Evolutionary conservation across 495 filamentous ascomycete genomes (phyloP).

Genomic region (Halenospora varia): DNA sequence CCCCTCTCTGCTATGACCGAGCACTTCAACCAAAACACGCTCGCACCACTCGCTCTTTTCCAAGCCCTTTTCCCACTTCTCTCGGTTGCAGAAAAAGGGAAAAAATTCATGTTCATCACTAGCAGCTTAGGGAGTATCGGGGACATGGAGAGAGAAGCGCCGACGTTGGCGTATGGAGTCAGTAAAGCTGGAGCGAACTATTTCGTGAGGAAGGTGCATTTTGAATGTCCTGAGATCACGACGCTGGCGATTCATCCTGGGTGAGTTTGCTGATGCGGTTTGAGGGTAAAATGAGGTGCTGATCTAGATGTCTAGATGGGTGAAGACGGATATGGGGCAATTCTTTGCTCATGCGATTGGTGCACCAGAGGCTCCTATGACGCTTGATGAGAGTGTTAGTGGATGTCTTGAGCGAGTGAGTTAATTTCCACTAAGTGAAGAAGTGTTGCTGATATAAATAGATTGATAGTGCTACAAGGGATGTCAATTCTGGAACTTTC

Average conservation of each 20-base stretch:
- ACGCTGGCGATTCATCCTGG: constrained; percentile 38
- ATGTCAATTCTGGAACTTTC: not conserved
- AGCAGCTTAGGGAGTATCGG: constrained; percentile 32
- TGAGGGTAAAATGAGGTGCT: not conserved
- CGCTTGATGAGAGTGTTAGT: constrained; percentile 26
- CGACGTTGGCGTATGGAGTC: constrained; percentile 33
- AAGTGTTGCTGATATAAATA: not conserved
- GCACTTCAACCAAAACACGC: constrained; percentile 30
- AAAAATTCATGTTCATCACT: constrained; percentile 32
- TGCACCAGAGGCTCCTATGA: constrained; percentile 29
- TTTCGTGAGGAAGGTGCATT: constrained; percentile 36
- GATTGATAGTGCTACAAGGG: not conserved
- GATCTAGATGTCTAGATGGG: constrained; percentile 28
- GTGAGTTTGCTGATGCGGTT: constrained; percentile 25
- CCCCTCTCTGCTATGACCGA: constrained; percentile 7
- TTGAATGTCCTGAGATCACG: constrained; percentile 31
- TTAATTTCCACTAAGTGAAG: not conserved
- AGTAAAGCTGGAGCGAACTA: constrained; percentile 40
- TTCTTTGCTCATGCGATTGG: constrained; percentile 31
- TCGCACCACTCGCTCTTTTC: constrained; percentile 29
- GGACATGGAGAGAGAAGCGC: constrained; percentile 20
- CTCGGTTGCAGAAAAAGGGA: not conserved
- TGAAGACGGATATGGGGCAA: constrained; percentile 36
- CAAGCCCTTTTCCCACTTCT: constrained; percentile 28
- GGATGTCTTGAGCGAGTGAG: constrained; percentile 31